Evolutionary conservation across 495 filamentous ascomycete genomes (phyloP), one percentile per base, ranked within the genome.

Genomic region (Melanomma pulvis-pyrius): DNA sequence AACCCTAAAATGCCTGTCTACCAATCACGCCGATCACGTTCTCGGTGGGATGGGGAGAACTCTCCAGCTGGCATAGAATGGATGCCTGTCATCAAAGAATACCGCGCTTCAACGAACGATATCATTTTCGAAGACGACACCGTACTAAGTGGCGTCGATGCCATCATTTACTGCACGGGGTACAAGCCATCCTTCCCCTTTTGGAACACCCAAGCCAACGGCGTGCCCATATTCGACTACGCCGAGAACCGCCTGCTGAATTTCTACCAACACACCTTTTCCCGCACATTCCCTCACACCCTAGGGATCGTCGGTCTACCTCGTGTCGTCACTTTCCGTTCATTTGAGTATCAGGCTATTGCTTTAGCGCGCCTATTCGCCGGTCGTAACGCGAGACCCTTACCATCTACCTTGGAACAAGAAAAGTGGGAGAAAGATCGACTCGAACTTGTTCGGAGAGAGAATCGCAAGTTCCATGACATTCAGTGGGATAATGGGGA

Each of bases 261-360:
- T 0, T 72, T 22, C 8, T 82, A 82, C 65, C 73, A 67, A 73
- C 81, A 83, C 59, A 82, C 80, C 0, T 83, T 83, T 68, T 74
- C 79, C 55, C 74, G 68, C 8, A 71, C 70, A 17, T 79, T 78
- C 50, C 30, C 30, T 5, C 19, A 30, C 29, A 79, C 74, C 3
- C 67, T 83, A 1, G 81, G 68, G 9, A 65, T 81, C 39, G 75
- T 82, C 0, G 81, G 80, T 0, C 24, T 80, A 4, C 81, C 80
- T 7, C 74, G 79, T 9, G 76, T 74, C 0, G 71, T 83, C 8
- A 82, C 81, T 1, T 83, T 82, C 65, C 71, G 80, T 7, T 76
- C 74, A 46, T 83, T 82, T 68, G 81, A 83, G 66, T 83, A 82
- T 73, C 81, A 83, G 53, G 80, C 80, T 29, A 71, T 82, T 34